Evolutionary conservation across 495 filamentous ascomycete species (phyloP).

Genomic region (Cudoniella acicularis): DNA sequence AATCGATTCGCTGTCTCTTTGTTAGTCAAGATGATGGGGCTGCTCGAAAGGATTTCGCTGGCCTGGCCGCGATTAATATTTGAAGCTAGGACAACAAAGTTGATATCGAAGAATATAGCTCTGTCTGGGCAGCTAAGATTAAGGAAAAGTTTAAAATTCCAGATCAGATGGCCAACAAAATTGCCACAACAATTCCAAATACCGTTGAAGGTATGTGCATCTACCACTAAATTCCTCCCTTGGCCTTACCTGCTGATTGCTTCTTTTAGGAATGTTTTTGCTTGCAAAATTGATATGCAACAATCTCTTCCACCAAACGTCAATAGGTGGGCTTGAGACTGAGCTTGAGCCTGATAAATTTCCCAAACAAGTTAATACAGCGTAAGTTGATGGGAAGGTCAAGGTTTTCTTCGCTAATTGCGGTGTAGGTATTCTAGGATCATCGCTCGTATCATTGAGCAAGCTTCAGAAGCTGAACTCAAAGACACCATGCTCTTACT

Average conservation of each 20-base stretch:
- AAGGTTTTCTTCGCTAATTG: neutral
- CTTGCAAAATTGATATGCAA: slow-evolving; percentile 39
- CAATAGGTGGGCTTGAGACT: slow-evolving; percentile 21
- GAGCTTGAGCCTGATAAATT: slow-evolving; percentile 28
- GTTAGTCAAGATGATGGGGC: slow-evolving; percentile 35
- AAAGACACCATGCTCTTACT: slow-evolving; percentile 33
- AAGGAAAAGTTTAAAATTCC: slow-evolving; percentile 25
- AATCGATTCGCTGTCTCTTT: slow-evolving; percentile 34
- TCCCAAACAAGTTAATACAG: slow-evolving; percentile 32
- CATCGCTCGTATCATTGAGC: slow-evolving; percentile 29
- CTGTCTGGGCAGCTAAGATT: slow-evolving; percentile 16
- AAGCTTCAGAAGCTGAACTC: slow-evolving; percentile 22
- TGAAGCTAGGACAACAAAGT: slow-evolving; percentile 21
- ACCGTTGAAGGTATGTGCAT: slow-evolving; percentile 19
- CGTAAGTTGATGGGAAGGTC: slow-evolving; percentile 28
- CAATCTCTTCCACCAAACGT: slow-evolving; percentile 35
- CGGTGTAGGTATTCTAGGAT: slow-evolving; percentile 38
- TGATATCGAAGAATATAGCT: slow-evolving; percentile 30
- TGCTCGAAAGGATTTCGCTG: slow-evolving; percentile 25
- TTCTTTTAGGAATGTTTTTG: slow-evolving; percentile 42
- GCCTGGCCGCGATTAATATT: slow-evolving; percentile 23
- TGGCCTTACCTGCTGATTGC: neutral
- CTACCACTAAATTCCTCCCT: slow-evolving; percentile 5
- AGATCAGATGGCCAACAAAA: slow-evolving; percentile 3
- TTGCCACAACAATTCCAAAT: slow-evolving; percentile 16